These are phyloP conservation scores for Aspergillus chevalieri DNA, from an alignment of 2,329 filamentous ascomycete species.

Conservation along the genomic window DNA sequence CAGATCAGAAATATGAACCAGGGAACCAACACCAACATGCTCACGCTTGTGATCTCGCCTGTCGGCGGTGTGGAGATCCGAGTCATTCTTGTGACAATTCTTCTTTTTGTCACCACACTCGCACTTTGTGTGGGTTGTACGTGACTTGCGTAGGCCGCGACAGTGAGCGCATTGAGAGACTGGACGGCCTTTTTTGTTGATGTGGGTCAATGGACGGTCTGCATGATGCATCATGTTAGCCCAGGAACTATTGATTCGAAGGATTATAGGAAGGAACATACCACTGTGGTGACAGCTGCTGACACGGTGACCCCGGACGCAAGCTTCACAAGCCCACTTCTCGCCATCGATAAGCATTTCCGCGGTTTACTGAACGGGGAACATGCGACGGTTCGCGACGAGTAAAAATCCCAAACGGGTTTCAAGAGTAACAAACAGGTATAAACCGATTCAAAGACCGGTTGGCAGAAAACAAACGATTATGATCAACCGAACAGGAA, in stretches of 20 bases:
- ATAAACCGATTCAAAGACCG: slow-evolving; percentile 1
- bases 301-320: slow-evolving; percentile 95
- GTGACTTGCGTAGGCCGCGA: slow-evolving; percentile 90
- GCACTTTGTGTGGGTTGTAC: slow-evolving; percentile 89
- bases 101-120: slow-evolving; percentile 94
- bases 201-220: slow-evolving; percentile 90
- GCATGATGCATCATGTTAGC: slow-evolving; percentile 3
- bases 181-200: slow-evolving; percentile 95
- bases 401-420: slow-evolving; percentile 10
- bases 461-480: slow-evolving; percentile 6
- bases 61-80: slow-evolving; percentile 27
- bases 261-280: slow-evolving; percentile 47
- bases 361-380: slow-evolving; percentile 31
- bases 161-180: slow-evolving; percentile 98
- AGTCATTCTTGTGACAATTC: slow-evolving; percentile 38
- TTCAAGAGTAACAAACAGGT: slow-evolving; percentile 2
- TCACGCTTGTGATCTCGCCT: slow-evolving; percentile 35
- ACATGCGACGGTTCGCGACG: slow-evolving; percentile 37
- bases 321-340: slow-evolving; percentile 97
- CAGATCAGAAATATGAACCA: slow-evolving; percentile 27
- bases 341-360: slow-evolving; percentile 84
- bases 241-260: slow-evolving; percentile 8
- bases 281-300: slow-evolving; percentile 96
- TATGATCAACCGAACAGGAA: slow-evolving; percentile 16
- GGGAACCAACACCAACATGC: slow-evolving; percentile 23